Percentiles rank a stretch among this genome's conserved stretches.
phyloP scores from a whole-genome alignment of 345 rosid genomes.

The Gynandropsis gynandra region DNA sequence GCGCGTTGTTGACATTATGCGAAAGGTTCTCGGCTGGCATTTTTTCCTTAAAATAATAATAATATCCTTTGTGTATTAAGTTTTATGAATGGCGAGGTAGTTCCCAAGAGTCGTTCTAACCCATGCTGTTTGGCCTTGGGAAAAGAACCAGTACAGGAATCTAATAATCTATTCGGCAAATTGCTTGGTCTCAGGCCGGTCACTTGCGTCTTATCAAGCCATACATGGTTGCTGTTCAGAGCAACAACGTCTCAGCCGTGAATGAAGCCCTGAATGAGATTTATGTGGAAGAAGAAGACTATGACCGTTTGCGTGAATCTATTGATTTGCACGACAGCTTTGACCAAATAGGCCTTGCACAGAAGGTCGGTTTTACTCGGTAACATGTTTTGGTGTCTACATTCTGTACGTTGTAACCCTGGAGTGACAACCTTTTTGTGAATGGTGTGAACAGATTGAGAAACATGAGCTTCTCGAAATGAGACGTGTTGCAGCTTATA shows the following conservation, averaged over 20 bases:
- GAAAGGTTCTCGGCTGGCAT: conserved; percentile 52
- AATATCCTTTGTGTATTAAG: too few species aligned
- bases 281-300: conserved; percentile 94
- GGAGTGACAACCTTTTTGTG: too few species aligned
- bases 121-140: too few species aligned
- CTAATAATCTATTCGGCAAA: conserved; percentile 3
- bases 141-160: too few species aligned
- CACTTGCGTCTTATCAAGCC: conserved; percentile 93
- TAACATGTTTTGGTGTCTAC: conserved; percentile 1
- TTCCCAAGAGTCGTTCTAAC: too few species aligned
- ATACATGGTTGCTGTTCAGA: conserved; percentile 95
- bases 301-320: conserved; percentile 88
- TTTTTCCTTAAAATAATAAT: not conserved
- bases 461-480: conserved; percentile 98
- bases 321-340: conserved; percentile 90
- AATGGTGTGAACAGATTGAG: conserved; percentile 57
- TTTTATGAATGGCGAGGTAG: too few species aligned
- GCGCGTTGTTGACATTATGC: conserved; percentile 96
- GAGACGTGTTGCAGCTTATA: conserved; percentile 98
- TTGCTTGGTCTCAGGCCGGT: conserved; percentile 58
- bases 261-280: conserved; percentile 93
- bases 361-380: conserved; percentile 45
- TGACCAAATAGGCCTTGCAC: conserved; percentile 90
- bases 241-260: conserved; percentile 91
- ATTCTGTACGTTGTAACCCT: not conserved